These are phyloP conservation scores for Aureobasidium sp. DNA, from an alignment of 2,329 filamentous ascomycete species.

Conservation along the genomic window DNA sequence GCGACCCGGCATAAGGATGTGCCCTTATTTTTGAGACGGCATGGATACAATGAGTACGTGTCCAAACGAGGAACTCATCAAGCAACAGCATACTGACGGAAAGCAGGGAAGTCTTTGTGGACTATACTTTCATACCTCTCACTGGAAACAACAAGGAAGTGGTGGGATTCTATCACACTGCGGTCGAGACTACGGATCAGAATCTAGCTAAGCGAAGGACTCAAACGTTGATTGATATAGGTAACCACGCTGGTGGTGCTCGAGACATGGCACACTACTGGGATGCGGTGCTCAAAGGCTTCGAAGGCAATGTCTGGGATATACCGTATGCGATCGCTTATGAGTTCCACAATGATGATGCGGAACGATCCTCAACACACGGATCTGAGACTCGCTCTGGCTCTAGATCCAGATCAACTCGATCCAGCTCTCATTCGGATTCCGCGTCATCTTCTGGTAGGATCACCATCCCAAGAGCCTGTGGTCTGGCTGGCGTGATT, in stretches of 20 bases:
- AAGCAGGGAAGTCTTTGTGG: conserved; percentile 14
- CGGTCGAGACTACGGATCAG: conserved; percentile 11
- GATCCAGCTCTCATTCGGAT: background rate
- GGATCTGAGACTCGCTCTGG: background rate
- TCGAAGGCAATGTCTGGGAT: conserved; percentile 15
- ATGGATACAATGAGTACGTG: conserved; percentile 15
- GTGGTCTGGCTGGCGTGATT: conserved; percentile 12
- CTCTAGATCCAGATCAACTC: background rate
- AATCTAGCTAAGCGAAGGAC: conserved; percentile 9
- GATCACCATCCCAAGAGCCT: conserved; percentile 2
- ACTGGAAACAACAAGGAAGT: background rate
- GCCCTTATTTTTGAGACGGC: conserved; percentile 15
- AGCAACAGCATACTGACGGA: background rate
- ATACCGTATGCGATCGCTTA: conserved; percentile 14
- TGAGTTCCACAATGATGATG: conserved; percentile 12
- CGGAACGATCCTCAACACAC: conserved; percentile 1
- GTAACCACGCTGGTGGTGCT: background rate
- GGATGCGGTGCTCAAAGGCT: conserved; percentile 7
- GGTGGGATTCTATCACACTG: conserved; percentile 13
- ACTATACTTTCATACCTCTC: conserved; percentile 16
- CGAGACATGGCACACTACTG: conserved; percentile 10
- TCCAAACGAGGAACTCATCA: background rate
- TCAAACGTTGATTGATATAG: conserved; percentile 10
- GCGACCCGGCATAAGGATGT: conserved; percentile 16
- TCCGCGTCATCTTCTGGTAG: background rate